phyloP scores from a whole-genome alignment of 129 eudicot genomes.

The Arctium lappa region DNA sequence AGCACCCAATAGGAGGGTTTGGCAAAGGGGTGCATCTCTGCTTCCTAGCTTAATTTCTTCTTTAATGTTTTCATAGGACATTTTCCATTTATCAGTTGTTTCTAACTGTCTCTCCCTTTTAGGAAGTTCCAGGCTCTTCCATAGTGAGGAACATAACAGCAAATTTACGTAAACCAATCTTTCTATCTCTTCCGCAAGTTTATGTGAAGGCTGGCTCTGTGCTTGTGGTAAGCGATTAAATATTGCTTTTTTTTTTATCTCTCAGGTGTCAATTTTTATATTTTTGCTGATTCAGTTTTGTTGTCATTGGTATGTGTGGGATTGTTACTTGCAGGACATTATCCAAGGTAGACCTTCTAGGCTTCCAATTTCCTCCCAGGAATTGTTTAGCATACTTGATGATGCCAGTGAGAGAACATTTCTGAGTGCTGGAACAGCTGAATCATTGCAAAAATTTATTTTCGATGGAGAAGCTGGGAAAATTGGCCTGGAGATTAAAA shows the following conservation, averaged over 20 bases:
- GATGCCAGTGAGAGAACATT: slow-evolving; percentile 87
- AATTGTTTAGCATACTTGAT: slow-evolving; percentile 66
- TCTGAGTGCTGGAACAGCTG: slow-evolving; percentile 84
- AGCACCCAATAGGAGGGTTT: neutral
- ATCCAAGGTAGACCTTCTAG: slow-evolving; percentile 66
- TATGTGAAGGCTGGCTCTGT: slow-evolving; percentile 74
- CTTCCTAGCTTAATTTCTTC: neutral
- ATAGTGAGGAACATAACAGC: slow-evolving; percentile 48
- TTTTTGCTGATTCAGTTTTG: slow-evolving; percentile 1
- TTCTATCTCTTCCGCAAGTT: slow-evolving; percentile 57
- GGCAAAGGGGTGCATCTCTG: neutral
- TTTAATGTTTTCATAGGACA: neutral
- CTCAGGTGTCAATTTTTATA: neutral
- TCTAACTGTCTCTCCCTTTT: slow-evolving; percentile 17
- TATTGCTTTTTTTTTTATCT: neutral
- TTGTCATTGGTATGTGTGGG: neutral
- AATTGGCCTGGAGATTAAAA: slow-evolving; percentile 63
- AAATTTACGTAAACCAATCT: slow-evolving; percentile 48
- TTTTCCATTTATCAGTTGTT: neutral
- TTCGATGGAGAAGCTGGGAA: slow-evolving; percentile 77
- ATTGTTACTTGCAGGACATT: slow-evolving; percentile 54
- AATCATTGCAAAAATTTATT: slow-evolving; percentile 64
- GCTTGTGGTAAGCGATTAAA: slow-evolving; percentile 46
- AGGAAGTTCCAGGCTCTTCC: slow-evolving; percentile 82
- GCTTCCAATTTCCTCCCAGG: slow-evolving; percentile 62